Conservation (phyloP, 2,329 filamentous ascomycete genomes). For the Grosmannia serpens region DNA sequence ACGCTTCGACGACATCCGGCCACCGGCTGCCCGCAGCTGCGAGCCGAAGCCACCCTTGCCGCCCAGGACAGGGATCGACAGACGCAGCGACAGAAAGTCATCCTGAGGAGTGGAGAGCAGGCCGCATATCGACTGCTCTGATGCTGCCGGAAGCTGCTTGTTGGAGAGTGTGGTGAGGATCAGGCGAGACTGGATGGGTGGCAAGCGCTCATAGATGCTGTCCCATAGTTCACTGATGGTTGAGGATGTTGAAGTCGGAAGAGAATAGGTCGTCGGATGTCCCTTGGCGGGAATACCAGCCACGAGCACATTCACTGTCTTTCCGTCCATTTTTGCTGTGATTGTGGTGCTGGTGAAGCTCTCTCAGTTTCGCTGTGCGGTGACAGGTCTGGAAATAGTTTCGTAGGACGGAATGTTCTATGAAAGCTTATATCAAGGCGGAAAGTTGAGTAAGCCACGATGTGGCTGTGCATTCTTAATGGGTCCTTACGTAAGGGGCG, state of each 20-base stretch:
- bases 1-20: constrained; percentile 88
- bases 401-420: too few relatives aligned
- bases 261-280: constrained; percentile 68
- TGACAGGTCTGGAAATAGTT: too few relatives aligned
- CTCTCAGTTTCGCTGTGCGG: neutral
- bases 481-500: neutral
- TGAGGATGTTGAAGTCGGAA: constrained; percentile 57
- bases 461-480: constrained; percentile 1
- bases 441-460: neutral
- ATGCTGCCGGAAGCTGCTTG: constrained; percentile 49
- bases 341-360: neutral
- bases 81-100: constrained; percentile 70
- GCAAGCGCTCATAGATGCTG: constrained; percentile 50
- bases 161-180: constrained; percentile 76
- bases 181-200: constrained; percentile 45
- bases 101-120: constrained; percentile 47
- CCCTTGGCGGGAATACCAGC: constrained; percentile 74
- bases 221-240: constrained; percentile 57
- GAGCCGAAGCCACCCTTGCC: constrained; percentile 98
- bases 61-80: constrained; percentile 69
- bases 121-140: constrained; percentile 43
- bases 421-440: too few relatives aligned
- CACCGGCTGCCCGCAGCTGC: constrained; percentile 88
- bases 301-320: constrained; percentile 63
- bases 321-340: constrained; percentile 1